Conservation (phyloP, 2,329 filamentous ascomycete genomes). For the Didymella glomerata region DNA sequence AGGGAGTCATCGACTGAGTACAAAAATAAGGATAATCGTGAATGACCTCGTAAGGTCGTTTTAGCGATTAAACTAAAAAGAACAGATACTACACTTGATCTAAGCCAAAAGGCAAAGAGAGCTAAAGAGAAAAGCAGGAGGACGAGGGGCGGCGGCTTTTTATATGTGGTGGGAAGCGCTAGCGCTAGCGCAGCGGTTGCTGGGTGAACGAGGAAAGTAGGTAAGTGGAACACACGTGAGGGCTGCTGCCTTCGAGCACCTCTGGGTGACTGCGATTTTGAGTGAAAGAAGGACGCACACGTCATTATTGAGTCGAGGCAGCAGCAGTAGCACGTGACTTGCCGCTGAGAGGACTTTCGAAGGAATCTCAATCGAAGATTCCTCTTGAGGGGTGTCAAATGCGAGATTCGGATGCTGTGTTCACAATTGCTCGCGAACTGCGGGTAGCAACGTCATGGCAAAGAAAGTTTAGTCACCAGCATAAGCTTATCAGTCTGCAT, state of each 20-base stretch:
- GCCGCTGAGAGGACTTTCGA: too few relatives aligned
- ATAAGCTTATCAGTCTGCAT: too few relatives aligned
- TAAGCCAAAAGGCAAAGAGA: slow-evolving; percentile 25
- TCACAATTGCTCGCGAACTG: too few relatives aligned
- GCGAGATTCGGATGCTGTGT: too few relatives aligned
- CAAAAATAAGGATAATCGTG: slow-evolving; percentile 17
- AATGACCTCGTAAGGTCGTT: slow-evolving; percentile 7
- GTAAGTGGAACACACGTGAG: slow-evolving; percentile 1
- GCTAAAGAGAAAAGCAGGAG: slow-evolving; percentile 19
- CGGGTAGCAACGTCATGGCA: too few relatives aligned
- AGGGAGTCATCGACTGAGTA: slow-evolving; percentile 6
- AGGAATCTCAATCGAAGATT: too few relatives aligned
- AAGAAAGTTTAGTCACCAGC: too few relatives aligned
- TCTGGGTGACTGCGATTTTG: not conserved
- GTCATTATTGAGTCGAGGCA: too few relatives aligned
- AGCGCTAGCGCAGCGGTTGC: slow-evolving; percentile 4
- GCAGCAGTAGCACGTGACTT: too few relatives aligned
- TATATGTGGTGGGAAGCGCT: slow-evolving; percentile 8
- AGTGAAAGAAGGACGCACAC: not conserved
- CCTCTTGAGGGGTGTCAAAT: too few relatives aligned
- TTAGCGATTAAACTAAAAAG: slow-evolving; percentile 14
- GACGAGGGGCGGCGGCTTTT: slow-evolving; percentile 11
- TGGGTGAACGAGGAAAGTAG: not conserved
- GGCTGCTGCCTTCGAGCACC: not conserved
- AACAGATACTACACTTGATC: slow-evolving; percentile 22